Conservation (phyloP, 1,139 yeast genomes). For the Hansenula lynferdii region DNA sequence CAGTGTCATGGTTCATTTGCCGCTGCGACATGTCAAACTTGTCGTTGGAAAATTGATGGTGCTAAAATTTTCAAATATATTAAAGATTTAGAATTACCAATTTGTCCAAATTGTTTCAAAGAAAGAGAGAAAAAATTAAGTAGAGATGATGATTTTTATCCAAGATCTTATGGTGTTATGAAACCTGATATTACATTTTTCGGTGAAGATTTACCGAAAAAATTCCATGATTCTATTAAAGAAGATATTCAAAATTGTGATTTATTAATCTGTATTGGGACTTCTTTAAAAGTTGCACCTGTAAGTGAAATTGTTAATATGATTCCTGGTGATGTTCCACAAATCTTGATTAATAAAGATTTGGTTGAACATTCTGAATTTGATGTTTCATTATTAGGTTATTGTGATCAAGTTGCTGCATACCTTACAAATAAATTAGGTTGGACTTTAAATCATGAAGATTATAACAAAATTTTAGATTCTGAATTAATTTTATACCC, state of each 20-base stretch:
- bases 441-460: conserved; percentile 65
- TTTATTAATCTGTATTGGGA: conserved; percentile 81
- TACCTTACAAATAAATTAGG: conserved; percentile 54
- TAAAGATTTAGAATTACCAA: conserved; percentile 55
- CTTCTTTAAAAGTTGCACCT: conserved; percentile 93
- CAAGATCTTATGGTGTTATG: conserved; percentile 71
- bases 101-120: conserved; percentile 63
- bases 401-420: conserved; percentile 83
- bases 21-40: conserved; percentile 81
- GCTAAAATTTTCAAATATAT: conserved; percentile 59
- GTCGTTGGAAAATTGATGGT: conserved; percentile 67
- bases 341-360: conserved; percentile 76
- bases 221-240: conserved; percentile 59
- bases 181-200: conserved; percentile 96
- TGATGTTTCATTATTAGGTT: conserved; percentile 76
- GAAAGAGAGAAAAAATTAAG: conserved; percentile 35
- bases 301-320: conserved; percentile 89
- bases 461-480: conserved; percentile 21
- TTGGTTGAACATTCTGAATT: conserved; percentile 77
- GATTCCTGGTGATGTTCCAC: conserved; percentile 70
- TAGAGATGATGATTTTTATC: conserved; percentile 14
- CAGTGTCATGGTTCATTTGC: conserved; percentile 98
- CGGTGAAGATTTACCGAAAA: conserved; percentile 80
- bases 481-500: conserved; percentile 25
- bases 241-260: conserved; percentile 68